Evolutionary conservation across 192 early-diverging fungal genomes (phyloP), one percentile per base, ranked within the genome.

Genomic region (Backusella australiensis): DNA sequence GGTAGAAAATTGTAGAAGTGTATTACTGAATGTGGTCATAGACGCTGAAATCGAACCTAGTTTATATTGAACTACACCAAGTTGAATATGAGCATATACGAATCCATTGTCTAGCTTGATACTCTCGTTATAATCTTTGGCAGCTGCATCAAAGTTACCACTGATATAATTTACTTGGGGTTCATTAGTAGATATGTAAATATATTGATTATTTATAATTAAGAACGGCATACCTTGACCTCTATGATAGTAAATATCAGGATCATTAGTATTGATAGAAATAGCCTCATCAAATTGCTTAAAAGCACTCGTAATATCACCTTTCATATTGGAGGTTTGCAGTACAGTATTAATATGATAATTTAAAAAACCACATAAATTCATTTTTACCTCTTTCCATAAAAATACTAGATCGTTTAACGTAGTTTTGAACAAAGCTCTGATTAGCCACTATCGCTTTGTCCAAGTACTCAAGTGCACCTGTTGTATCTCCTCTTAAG

Each of bases 1-100:
- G 14, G 90, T 81, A 35, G 89, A 82, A 87, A 98, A 98, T 72
- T 90, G 89, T 74, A 87, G 85, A 74, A 92, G 85, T 1, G 94
- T 93, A 78, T 91, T 91, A 77, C 90, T 88, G 82, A 99, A 99
- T 23, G 90, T 94, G 19, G 76, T 77, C 86, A 93, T 89, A 19
- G 96, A 93, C 6, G 85, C 86, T 34, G 85, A 75, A n/a, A 94
- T 84, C 66, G 93, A 90, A 29, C 94, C 96, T 7, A 92, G 77
- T 85, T 97, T 96, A 87, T 98, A 97, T 80, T 94, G 91, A n/a
- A 92, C 89, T 49, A 99, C 95, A 46, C 92, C 97, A 38, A 97
- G 83, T 86, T 99, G 98, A 73, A 99, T 97, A 78, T 97, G 92
- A 8, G 94, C 92, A 76, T 94, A 97, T 3, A 99, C 92, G 78